Percentiles rank a stretch among this genome's conserved stretches.
Conservation (phyloP, 768 basidiomycete species). For the Naematelia encephala region DNA sequence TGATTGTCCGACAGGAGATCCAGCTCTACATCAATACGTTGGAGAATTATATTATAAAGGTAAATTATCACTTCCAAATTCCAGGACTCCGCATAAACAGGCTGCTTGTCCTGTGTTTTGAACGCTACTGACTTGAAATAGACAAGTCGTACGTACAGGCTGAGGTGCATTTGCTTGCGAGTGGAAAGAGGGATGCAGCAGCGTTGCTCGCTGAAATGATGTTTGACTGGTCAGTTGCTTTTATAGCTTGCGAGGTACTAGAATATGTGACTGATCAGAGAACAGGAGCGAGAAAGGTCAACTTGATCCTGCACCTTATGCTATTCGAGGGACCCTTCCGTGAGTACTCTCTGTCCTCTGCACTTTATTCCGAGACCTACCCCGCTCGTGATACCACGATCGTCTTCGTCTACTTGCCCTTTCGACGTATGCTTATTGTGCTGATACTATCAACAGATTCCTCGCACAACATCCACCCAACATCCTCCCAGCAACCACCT, state of each 20-base stretch:
- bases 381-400: too few species aligned
- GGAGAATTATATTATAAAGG: constrained; percentile 64
- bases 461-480: constrained; percentile 76
- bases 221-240: constrained; percentile 64
- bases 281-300: constrained; percentile 49
- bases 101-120: background rate
- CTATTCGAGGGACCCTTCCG: constrained; percentile 81
- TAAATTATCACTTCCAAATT: constrained; percentile 8
- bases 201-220: constrained; percentile 80
- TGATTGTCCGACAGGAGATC: constrained; percentile 80
- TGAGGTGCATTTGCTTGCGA: constrained; percentile 76
- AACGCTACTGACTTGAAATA: constrained; percentile 45
- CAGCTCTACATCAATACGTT: constrained; percentile 79
- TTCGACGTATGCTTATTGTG: too few species aligned
- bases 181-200: constrained; percentile 85
- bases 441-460: too few species aligned
- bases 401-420: too few species aligned
- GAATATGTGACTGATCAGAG: background rate
- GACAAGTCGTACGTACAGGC: constrained; percentile 73
- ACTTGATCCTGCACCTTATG: constrained; percentile 69
- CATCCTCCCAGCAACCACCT: constrained; percentile 88
- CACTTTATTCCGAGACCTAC: too few species aligned
- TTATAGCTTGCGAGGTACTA: background rate
- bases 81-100: background rate
- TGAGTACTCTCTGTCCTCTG: constrained; percentile 54